phyloP scores from a whole-genome alignment of 179 eudicot species.

The Sideroxylon spinosum region DNA sequence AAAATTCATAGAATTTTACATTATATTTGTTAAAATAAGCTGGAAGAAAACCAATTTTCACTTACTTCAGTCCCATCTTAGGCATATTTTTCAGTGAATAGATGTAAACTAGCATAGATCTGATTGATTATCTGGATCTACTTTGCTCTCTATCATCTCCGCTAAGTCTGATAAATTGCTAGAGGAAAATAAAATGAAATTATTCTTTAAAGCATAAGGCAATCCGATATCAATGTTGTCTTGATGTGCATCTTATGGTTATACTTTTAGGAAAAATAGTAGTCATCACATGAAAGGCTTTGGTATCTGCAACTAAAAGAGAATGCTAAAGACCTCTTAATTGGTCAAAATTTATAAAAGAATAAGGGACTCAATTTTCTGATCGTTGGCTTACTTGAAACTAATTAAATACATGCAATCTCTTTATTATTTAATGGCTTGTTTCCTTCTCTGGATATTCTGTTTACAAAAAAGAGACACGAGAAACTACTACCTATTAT shows the following conservation, averaged over 20 bases:
- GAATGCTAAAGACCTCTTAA: not conserved
- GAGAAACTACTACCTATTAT: not conserved
- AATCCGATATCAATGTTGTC: not conserved
- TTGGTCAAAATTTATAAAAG: not conserved
- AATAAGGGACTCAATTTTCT: not conserved
- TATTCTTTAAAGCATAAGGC: not conserved
- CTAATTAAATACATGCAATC: not conserved
- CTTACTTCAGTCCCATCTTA: too few relatives aligned
- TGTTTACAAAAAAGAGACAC: not conserved
- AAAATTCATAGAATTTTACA: not conserved
- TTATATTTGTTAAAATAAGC: not conserved
- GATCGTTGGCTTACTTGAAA: constrained; percentile 7
- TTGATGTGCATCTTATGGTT: not conserved
- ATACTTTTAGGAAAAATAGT: not conserved
- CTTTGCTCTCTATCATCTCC: not conserved
- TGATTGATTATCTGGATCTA: not conserved
- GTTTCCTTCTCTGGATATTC: not conserved
- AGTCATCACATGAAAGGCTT: not conserved
- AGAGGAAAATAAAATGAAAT: not conserved
- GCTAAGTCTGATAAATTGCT: not conserved
- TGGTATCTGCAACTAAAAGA: not conserved
- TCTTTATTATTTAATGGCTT: not conserved
- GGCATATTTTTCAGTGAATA: not conserved
- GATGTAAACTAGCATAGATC: not conserved
- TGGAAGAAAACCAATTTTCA: not conserved